Conservation (phyloP, 2,329 filamentous ascomycete species). For the Fusarium sp. region DNA sequence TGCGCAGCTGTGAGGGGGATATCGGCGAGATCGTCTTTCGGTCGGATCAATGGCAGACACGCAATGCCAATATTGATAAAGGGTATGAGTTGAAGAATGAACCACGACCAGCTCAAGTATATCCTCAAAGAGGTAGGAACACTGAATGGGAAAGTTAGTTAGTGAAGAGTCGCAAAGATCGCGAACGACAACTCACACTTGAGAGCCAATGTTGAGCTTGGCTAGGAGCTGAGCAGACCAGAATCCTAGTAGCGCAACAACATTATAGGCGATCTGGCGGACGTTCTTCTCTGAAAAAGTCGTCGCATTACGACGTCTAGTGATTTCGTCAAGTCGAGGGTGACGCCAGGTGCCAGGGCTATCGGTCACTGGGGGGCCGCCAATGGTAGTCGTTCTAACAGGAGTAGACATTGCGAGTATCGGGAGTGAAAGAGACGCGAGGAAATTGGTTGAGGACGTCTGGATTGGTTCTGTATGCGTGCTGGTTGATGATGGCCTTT, state of each 20-base stretch:
- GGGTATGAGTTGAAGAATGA: slow-evolving; percentile 67
- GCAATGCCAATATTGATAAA: slow-evolving; percentile 79
- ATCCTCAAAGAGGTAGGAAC: slow-evolving; percentile 50
- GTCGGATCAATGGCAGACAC: slow-evolving; percentile 77
- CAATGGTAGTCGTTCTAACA: slow-evolving; percentile 56
- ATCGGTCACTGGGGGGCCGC: slow-evolving; percentile 59
- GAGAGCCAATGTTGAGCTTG: slow-evolving; percentile 54
- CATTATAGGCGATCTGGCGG: slow-evolving; percentile 76
- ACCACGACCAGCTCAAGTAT: slow-evolving; percentile 61
- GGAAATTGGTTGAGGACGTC: background rate
- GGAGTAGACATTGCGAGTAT: slow-evolving; percentile 50
- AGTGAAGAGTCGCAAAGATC: background rate
- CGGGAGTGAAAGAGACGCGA: background rate
- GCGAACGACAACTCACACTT: slow-evolving; percentile 54
- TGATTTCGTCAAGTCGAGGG: slow-evolving; percentile 88
- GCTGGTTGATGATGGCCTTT: slow-evolving; percentile 11
- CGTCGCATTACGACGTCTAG: slow-evolving; percentile 80
- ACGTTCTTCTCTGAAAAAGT: slow-evolving; percentile 85
- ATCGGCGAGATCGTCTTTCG: slow-evolving; percentile 83
- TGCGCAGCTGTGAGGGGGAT: slow-evolving; percentile 85
- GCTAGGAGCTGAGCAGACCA: slow-evolving; percentile 54
- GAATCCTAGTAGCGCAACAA: slow-evolving; percentile 60
- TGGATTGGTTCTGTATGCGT: slow-evolving; percentile 4
- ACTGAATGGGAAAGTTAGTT: slow-evolving; percentile 48
- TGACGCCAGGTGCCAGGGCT: slow-evolving; percentile 90